Evolutionary conservation across 495 filamentous ascomycete genomes (phyloP).

Genomic region (Monascus purpureus): DNA sequence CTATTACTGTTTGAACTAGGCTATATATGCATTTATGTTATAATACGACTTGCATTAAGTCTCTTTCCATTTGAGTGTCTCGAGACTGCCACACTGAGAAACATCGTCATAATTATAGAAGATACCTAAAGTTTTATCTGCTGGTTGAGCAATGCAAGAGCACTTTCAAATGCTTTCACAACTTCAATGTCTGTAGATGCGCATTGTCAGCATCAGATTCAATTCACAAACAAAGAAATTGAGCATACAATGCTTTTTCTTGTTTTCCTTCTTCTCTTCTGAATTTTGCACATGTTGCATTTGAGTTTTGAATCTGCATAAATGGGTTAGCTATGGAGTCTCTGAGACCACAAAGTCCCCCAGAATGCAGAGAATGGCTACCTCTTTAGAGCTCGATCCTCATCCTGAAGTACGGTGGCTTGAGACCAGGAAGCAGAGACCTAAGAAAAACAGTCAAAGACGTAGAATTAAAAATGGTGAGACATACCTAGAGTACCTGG

Average conservation of each 20-base stretch:
- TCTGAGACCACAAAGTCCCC: too few relatives aligned
- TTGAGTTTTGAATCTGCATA: slow-evolving; percentile 55
- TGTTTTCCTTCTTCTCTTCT: slow-evolving; percentile 52
- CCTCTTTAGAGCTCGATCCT: slow-evolving; percentile 56
- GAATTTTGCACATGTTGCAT: slow-evolving; percentile 57
- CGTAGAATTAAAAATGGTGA: neutral
- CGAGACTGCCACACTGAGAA: too few relatives aligned
- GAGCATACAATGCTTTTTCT: slow-evolving; percentile 56
- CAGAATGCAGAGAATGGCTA: too few relatives aligned
- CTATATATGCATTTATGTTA: too few relatives aligned
- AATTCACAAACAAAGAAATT: neutral
- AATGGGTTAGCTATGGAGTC: slow-evolving; percentile 3
- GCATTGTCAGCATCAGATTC: slow-evolving; percentile 1
- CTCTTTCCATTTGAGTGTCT: too few relatives aligned
- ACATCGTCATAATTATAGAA: too few relatives aligned
- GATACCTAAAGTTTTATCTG: slow-evolving; percentile 14
- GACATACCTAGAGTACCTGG: slow-evolving; percentile 30
- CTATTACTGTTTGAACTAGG: too few relatives aligned
- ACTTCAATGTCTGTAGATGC: slow-evolving; percentile 50
- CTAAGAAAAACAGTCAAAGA: slow-evolving; percentile 18
- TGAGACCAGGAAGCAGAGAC: slow-evolving; percentile 60
- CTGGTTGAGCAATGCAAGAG: slow-evolving; percentile 49
- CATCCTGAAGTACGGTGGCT: slow-evolving; percentile 50
- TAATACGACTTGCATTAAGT: too few relatives aligned
- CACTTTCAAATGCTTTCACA: slow-evolving; percentile 68